These are phyloP conservation scores for Solanum arcanum DNA, from an alignment of 257 asterid genomes.

Conservation along the genomic window DNA sequence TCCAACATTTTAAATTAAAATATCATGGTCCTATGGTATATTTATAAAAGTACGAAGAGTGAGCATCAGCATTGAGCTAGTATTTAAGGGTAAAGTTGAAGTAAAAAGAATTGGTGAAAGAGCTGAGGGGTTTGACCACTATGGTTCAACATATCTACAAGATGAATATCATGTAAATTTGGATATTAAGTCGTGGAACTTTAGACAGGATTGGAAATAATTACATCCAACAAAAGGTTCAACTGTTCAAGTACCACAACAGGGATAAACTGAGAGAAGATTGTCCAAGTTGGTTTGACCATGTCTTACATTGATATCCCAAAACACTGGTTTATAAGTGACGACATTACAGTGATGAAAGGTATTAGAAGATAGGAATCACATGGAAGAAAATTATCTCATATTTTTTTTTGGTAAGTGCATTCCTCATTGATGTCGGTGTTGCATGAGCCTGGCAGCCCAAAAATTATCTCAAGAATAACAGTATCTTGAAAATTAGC, in stretches of 20 bases:
- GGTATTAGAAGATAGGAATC: not conserved
- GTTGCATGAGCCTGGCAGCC: not conserved
- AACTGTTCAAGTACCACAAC: not conserved
- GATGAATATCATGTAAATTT: not conserved
- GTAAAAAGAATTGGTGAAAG: not conserved
- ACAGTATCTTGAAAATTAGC: not conserved
- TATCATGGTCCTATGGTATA: not conserved
- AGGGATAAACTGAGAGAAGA: not conserved
- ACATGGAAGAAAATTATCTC: not conserved
- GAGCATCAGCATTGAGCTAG: not conserved
- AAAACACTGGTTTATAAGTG: not conserved
- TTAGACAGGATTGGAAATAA: not conserved
- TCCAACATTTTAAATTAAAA: not conserved
- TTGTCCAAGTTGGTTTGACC: not conserved
- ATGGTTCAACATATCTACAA: not conserved
- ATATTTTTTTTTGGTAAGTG: not conserved
- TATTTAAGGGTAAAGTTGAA: not conserved
- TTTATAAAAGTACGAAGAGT: not conserved
- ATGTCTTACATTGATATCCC: not conserved
- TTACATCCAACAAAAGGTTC: not conserved
- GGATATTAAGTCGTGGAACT: not conserved
- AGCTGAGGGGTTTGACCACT: not conserved
- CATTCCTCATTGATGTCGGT: not conserved
- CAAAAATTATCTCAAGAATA: not conserved
- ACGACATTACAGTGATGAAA: not conserved